Conservation (phyloP, 306 rosid species). For the Medicago lupulina region DNA sequence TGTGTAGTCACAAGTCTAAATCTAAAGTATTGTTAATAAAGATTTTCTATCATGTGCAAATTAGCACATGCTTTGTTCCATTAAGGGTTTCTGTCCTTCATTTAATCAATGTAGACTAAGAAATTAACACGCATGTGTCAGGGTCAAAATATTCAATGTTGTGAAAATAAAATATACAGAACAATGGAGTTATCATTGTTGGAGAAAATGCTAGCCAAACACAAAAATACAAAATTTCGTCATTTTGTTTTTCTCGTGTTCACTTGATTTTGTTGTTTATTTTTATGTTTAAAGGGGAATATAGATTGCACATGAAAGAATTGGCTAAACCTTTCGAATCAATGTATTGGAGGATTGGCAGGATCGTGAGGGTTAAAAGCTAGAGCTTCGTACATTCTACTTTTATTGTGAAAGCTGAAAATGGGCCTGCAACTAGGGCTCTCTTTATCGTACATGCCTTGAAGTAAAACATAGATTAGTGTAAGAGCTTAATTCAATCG, state of each 20-base stretch:
- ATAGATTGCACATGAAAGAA: not conserved
- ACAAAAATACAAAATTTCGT: too few relatives aligned
- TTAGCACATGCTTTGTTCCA: too few relatives aligned
- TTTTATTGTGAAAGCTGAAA: not conserved
- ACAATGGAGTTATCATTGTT: too few relatives aligned
- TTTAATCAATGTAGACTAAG: not conserved
- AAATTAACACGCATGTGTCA: slow-evolving; percentile 16
- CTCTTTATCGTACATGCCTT: slow-evolving; percentile 32
- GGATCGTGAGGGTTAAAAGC: slow-evolving; percentile 14
- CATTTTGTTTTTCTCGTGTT: not conserved
- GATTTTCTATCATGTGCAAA: slow-evolving; percentile 16
- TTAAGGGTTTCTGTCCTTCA: not conserved
- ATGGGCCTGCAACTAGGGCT: slow-evolving; percentile 21
- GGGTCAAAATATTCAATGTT: slow-evolving; percentile 5
- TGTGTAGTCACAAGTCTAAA: too few relatives aligned
- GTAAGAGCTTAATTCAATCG: not conserved
- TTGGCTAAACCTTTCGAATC: too few relatives aligned
- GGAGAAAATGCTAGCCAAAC: too few relatives aligned
- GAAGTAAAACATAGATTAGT: not conserved
- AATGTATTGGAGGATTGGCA: too few relatives aligned
- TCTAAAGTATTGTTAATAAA: slow-evolving; percentile 31
- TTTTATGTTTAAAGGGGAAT: too few relatives aligned
- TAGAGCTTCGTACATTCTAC: slow-evolving; percentile 14
- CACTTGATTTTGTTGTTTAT: too few relatives aligned
- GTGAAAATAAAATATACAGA: not conserved